Evolutionary conservation across 768 basidiomycete genomes (phyloP).

Genomic region (Tricholoma matsutake): DNA sequence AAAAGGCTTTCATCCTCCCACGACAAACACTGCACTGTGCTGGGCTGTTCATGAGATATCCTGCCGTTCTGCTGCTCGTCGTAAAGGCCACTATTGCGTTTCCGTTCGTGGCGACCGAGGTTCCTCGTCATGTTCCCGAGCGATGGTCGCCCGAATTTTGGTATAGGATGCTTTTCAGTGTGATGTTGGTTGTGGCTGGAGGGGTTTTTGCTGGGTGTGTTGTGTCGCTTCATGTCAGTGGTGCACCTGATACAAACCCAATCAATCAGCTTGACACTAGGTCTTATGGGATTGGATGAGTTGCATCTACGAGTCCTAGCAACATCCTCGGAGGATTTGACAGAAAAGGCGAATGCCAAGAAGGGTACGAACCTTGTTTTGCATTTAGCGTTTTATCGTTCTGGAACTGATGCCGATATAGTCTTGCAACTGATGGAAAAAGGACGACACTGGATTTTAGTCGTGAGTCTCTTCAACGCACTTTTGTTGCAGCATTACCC

Average conservation of each 20-base stretch:
- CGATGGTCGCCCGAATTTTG: constrained; percentile 66
- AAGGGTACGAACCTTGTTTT: constrained; percentile 43
- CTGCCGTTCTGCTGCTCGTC: constrained; percentile 6
- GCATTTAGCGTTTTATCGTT: background rate
- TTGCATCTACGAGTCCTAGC: constrained; percentile 85
- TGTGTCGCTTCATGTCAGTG: background rate
- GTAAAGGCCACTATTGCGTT: constrained; percentile 8
- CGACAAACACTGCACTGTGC: background rate
- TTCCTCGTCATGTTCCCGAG: constrained; percentile 18
- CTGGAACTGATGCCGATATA: constrained; percentile 15
- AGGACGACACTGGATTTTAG: constrained; percentile 92
- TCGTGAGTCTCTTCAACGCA: constrained; percentile 47
- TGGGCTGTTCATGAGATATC: constrained; percentile 11
- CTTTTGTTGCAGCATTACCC: background rate
- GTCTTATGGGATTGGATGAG: constrained; percentile 92
- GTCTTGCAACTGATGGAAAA: constrained; percentile 54
- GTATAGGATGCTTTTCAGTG: constrained; percentile 67
- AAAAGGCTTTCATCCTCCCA: background rate
- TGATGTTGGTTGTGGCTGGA: constrained; percentile 71
- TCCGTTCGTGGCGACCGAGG: constrained; percentile 4
- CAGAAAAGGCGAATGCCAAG: constrained; percentile 66
- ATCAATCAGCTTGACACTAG: constrained; percentile 70
- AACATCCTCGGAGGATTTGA: constrained; percentile 71
- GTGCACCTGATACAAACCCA: background rate
- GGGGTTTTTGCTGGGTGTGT: constrained; percentile 91